phyloP scores from a whole-genome alignment of 768 basidiomycete genomes.

The Tephrocybe sp. region DNA sequence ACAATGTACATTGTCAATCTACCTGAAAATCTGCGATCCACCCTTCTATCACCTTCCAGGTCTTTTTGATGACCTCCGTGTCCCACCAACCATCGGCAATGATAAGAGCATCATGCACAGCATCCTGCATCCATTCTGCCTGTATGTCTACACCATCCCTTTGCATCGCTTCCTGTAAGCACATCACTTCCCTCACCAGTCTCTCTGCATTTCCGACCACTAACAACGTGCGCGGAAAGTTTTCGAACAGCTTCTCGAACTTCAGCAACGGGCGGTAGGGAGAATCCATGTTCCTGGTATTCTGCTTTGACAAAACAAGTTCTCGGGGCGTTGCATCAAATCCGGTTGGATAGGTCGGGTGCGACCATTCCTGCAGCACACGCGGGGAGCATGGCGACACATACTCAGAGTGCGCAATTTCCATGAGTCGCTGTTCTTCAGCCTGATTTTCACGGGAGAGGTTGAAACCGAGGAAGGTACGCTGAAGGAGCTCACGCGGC shows the following conservation, averaged over 20 bases:
- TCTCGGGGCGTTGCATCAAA: constrained; percentile 14
- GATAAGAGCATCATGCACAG: constrained; percentile 46
- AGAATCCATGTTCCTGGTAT: neutral
- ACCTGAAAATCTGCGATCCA: constrained; percentile 27
- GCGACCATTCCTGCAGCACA: constrained; percentile 39
- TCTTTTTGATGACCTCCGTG: constrained; percentile 31
- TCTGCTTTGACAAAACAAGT: constrained; percentile 2
- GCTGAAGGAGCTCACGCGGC: constrained; percentile 49
- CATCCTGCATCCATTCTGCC: constrained; percentile 35
- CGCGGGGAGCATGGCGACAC: constrained; percentile 40
- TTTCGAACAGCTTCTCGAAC: constrained; percentile 42
- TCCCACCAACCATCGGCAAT: constrained; percentile 48
- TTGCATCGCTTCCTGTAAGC: constrained; percentile 38
- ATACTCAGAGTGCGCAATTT: constrained; percentile 41
- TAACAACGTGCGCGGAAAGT: constrained; percentile 44
- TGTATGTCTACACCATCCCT: constrained; percentile 36
- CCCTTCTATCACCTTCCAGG: constrained; percentile 34
- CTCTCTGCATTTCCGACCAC: constrained; percentile 53
- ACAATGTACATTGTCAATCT: too few relatives aligned
- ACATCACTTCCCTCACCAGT: constrained; percentile 46
- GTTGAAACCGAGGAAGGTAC: constrained; percentile 49
- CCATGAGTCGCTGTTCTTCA: constrained; percentile 31
- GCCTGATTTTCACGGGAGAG: constrained; percentile 15
- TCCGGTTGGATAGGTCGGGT: constrained; percentile 12
- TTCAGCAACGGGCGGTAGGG: constrained; percentile 20